phyloP scores from a whole-genome alignment of 2,329 filamentous ascomycete genomes.

The Pseudocercospora fijiensis region DNA sequence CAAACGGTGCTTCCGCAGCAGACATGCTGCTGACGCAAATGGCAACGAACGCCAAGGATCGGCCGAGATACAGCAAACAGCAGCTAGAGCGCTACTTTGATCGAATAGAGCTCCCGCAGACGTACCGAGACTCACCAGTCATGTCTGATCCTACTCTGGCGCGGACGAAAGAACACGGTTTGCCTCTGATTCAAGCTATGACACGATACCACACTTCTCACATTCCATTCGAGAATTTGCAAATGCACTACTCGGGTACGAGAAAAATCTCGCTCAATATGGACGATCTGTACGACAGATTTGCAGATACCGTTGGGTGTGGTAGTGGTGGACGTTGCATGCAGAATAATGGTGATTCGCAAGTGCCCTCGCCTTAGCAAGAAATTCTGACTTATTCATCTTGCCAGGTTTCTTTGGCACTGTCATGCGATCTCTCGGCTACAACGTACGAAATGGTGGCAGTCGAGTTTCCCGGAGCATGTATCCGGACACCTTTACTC shows the following conservation, averaged over 20 bases:
- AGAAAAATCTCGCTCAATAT: slow-evolving; percentile 51
- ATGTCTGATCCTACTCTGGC: slow-evolving; percentile 18
- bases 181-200: slow-evolving; percentile 28
- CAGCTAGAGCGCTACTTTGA: slow-evolving; percentile 23
- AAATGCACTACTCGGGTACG: slow-evolving; percentile 53
- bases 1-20: background rate
- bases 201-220: slow-evolving; percentile 43
- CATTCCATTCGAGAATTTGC: slow-evolving; percentile 58
- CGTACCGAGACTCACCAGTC: slow-evolving; percentile 15
- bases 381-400: background rate
- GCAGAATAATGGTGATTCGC: slow-evolving; percentile 9
- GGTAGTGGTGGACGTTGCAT: slow-evolving; percentile 47
- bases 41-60: slow-evolving; percentile 15
- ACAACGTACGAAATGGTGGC: slow-evolving; percentile 42
- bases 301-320: slow-evolving; percentile 43
- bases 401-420: slow-evolving; percentile 47
- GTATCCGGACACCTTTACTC: slow-evolving; percentile 17
- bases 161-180: slow-evolving; percentile 23
- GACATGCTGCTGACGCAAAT: slow-evolving; percentile 18
- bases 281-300: slow-evolving; percentile 52
- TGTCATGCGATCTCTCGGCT: slow-evolving; percentile 54
- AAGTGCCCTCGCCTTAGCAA: slow-evolving; percentile 41
- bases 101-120: slow-evolving; percentile 18
- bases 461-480: slow-evolving; percentile 38
- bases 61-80: slow-evolving; percentile 20